These are phyloP conservation scores for Pedinophyceae sp. DNA, from an alignment of 139 green algal species.

Conservation along the genomic window DNA sequence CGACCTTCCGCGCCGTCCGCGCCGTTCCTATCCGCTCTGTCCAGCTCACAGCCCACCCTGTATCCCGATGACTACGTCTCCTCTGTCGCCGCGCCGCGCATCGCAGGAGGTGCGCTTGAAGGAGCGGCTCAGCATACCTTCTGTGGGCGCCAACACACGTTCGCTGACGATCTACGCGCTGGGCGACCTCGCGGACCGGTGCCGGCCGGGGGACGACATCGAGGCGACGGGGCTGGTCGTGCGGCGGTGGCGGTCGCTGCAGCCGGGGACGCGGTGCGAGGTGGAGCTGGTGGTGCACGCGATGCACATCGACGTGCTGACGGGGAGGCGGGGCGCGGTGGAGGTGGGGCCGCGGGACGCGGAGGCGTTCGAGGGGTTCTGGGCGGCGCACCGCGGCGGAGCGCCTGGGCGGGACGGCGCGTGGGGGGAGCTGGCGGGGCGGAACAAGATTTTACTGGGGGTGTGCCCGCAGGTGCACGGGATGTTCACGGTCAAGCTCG, in stretches of 20 bases:
- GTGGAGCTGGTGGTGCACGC: conserved; percentile 44
- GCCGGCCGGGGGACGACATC: conserved; percentile 59
- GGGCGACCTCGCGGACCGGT: conserved; percentile 65
- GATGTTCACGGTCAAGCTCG: conserved; percentile 58
- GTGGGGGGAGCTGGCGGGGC: conserved; percentile 25
- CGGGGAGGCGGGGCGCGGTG: conserved; percentile 7
- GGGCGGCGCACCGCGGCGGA: conserved; percentile 20
- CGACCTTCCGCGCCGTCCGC: no score
- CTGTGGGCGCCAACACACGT: no score
- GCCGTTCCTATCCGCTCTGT: no score
- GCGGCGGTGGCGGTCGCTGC: conserved; percentile 30
- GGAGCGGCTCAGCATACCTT: no score
- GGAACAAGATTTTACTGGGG: conserved; percentile 49
- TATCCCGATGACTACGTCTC: no score
- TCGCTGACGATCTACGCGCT: conserved; percentile 51
- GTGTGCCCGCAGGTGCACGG: conserved; percentile 60
- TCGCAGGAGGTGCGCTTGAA: no score
- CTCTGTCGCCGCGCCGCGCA: no score
- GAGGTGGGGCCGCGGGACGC: conserved; percentile 13
- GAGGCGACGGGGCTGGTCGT: conserved; percentile 57
- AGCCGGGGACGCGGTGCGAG: conserved; percentile 37
- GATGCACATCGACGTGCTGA: conserved; percentile 12
- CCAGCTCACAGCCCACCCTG: no score
- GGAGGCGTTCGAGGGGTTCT: conserved; percentile 31
- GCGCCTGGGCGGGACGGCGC: neutral